Evolutionary conservation across 345 rosid genomes (phyloP), one percentile per base, ranked within the genome.

Genomic region (Hibiscus trionum): DNA sequence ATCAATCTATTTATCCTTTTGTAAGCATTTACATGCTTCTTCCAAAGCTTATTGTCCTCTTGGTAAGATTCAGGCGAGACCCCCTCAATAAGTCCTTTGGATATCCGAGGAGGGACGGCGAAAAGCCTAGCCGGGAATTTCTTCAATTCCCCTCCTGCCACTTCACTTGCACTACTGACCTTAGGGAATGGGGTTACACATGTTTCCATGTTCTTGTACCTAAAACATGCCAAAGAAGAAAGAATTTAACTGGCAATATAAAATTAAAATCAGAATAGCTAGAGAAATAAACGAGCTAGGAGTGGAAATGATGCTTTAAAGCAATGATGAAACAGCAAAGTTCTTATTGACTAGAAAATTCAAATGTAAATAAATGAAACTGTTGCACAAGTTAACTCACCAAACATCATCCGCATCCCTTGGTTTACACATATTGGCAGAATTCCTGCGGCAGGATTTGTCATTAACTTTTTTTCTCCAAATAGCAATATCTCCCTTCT

Each of bases 401-500:
- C 99, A 95, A 74, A 89, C 85, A 79, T 92, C 85, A 72, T 89
- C 94, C 0, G 86, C 66, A 55, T 86, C 84, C 27, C 71, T 75
- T 5, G 88, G 75, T 72, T 86, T 70, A 75, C 99, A 92, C 14
- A 83, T 78, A 31, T 74, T 73, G 17, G 75, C 83, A 7, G 84
- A 61, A 75, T 84, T 82, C 73, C 84, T 88, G 62, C 50, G 74
- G 76, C 97, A 95, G 7, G 85, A 81, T 72, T 78, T 86, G 67
- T 87, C 93, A 75, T 89, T 92, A 27, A 80, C 64, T 49, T 79
- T 84, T 85, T 95, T 95, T 72, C 85, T 85, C 77, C 81, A 92
- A 21, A 95, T 95, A 9, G 94, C 99, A 49, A 89, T 83, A 72
- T 95, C 97, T 31, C 96, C 99, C 69, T 95, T 92, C 87, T 95